phyloP scores from a whole-genome alignment of 257 asterid species.

The Nicotiana benthamiana region DNA sequence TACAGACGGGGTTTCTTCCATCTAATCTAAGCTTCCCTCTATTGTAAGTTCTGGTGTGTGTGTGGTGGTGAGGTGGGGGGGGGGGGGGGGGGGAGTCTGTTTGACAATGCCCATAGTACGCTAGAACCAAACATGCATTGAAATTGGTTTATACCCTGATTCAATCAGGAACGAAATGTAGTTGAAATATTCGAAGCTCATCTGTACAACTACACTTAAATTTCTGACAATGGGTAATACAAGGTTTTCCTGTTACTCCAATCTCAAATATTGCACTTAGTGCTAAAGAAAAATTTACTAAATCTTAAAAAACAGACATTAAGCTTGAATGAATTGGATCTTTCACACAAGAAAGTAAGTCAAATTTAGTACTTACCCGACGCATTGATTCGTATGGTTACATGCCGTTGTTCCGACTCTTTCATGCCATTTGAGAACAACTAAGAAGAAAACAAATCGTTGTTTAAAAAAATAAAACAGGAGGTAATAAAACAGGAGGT shows the following conservation, averaged over 20 bases:
- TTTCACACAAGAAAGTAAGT: not conserved
- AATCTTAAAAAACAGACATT: not conserved
- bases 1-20: not conserved
- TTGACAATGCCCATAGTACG: not conserved
- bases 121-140: not conserved
- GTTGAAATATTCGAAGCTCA: not conserved
- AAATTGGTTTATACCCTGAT: not conserved
- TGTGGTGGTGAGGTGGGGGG: too few species aligned
- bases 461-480: not conserved
- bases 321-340: not conserved
- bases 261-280: not conserved
- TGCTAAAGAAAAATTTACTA: not conserved
- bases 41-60: too few species aligned
- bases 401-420: conserved; percentile 53
- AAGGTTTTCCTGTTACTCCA: not conserved
- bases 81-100: not conserved
- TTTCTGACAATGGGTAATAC: not conserved
- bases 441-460: conserved; percentile 23
- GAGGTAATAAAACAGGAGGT: not conserved
- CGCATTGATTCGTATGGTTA: conserved; percentile 51
- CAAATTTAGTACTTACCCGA: conserved; percentile 43
- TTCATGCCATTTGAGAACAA: conserved; percentile 67
- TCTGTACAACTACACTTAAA: not conserved
- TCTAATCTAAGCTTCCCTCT: not conserved
- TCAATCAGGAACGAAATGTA: not conserved